Conservation (phyloP, 2,329 filamentous ascomycete species). For the Phyllosticta capitalensis region DNA sequence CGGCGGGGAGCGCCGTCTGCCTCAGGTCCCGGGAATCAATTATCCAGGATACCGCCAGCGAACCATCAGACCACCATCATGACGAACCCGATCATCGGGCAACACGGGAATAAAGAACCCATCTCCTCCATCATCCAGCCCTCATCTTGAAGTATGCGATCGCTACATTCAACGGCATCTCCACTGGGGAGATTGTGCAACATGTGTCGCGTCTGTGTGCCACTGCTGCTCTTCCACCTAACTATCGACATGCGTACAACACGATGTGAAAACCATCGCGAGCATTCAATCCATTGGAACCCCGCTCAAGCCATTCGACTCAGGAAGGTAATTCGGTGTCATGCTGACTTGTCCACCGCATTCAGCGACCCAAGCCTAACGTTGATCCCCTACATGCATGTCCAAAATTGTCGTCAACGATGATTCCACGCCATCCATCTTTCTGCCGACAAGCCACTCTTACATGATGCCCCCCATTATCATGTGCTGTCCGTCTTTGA, state of each 20-base stretch:
- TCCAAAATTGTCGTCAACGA: neutral
- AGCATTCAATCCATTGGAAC: neutral
- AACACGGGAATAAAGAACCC: neutral
- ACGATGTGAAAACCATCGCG: neutral
- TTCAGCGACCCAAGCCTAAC: neutral
- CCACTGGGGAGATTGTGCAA: neutral
- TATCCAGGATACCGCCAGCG: neutral
- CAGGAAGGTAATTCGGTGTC: neutral
- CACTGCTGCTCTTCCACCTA: neutral
- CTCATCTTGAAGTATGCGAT: neutral
- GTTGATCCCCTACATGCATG: neutral
- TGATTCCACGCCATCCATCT: neutral
- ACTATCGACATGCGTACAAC: neutral
- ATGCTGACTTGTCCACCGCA: neutral
- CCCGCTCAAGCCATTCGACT: neutral
- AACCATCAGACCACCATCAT: too few species aligned
- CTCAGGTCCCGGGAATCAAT: neutral
- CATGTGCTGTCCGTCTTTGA: constrained; percentile 3
- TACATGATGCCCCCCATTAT: neutral
- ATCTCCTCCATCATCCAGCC: neutral
- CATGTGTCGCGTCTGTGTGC: neutral
- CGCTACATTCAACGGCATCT: neutral
- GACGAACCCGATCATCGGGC: neutral
- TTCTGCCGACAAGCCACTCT: neutral
- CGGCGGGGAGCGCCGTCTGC: neutral